phyloP scores from a whole-genome alignment of 1,284 basidiomycete species.

The Sporisorium sorghi region DNA sequence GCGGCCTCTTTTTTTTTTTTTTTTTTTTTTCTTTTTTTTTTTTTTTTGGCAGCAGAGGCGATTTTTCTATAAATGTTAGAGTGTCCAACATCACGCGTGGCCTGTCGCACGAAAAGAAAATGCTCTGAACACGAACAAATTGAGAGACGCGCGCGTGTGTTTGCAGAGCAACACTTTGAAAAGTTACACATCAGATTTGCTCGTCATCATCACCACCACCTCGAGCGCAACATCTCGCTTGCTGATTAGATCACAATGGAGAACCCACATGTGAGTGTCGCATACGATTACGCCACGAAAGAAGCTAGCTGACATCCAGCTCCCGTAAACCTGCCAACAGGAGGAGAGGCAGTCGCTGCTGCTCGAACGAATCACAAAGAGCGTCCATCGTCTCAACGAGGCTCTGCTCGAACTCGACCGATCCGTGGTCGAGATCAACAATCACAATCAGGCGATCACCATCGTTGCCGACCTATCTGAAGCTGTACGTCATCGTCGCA shows the following conservation, averaged over 20 bases:
- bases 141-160: slow-evolving; percentile 36
- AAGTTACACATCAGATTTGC: slow-evolving; percentile 11
- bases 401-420: slow-evolving; percentile 78
- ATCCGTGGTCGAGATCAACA: slow-evolving; percentile 73
- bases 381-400: slow-evolving; percentile 75
- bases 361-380: slow-evolving; percentile 88
- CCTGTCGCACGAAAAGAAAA: slow-evolving; percentile 30
- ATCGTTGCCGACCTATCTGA: slow-evolving; percentile 66
- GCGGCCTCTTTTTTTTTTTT: slow-evolving; percentile 14
- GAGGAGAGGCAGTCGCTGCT: slow-evolving; percentile 89
- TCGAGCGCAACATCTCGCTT: not conserved
- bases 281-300: not conserved
- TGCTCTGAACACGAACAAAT: slow-evolving; percentile 14
- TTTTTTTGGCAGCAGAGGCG: not conserved
- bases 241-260: slow-evolving; percentile 31
- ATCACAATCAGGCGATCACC: slow-evolving; percentile 63
- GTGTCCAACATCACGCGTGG: slow-evolving; percentile 1
- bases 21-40: too few species aligned
- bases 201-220: slow-evolving; percentile 15
- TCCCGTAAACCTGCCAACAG: too few species aligned
- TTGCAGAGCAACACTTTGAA: slow-evolving; percentile 38
- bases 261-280: slow-evolving; percentile 37
- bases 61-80: slow-evolving; percentile 16
- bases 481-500: slow-evolving; percentile 46
- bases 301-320: too few species aligned